Percentiles rank a stretch among this genome's conserved stretches.
Evolutionary conservation across 306 rosid genomes (phyloP).

Genomic region (Arachis hypogaea): DNA sequence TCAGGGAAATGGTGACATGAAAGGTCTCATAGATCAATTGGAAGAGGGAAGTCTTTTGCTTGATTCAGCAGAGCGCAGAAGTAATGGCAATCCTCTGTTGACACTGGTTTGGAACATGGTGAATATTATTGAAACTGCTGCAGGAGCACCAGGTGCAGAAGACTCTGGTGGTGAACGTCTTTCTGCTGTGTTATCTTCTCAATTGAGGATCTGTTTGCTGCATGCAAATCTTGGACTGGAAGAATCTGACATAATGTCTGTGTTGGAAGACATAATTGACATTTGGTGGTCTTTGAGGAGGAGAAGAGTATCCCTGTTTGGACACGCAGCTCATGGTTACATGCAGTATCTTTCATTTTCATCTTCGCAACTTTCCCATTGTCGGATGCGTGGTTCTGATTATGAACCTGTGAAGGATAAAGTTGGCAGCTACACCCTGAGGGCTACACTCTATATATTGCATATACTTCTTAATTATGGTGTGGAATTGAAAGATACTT

Average conservation of each 20-base stretch:
- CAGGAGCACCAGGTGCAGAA: slow-evolving; percentile 79
- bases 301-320: slow-evolving; percentile 91
- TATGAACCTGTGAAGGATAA: slow-evolving; percentile 66
- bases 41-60: slow-evolving; percentile 47
- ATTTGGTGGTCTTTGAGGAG: slow-evolving; percentile 90
- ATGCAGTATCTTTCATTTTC: slow-evolving; percentile 80
- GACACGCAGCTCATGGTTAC: slow-evolving; percentile 86
- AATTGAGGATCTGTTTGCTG: slow-evolving; percentile 61
- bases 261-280: slow-evolving; percentile 63
- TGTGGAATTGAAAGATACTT: slow-evolving; percentile 77
- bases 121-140: slow-evolving; percentile 75
- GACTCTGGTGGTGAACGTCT: slow-evolving; percentile 71
- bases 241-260: slow-evolving; percentile 51
- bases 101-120: slow-evolving; percentile 57
- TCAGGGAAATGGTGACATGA: slow-evolving; percentile 50
- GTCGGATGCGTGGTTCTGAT: slow-evolving; percentile 59
- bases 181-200: slow-evolving; percentile 70
- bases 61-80: slow-evolving; percentile 53
- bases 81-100: slow-evolving; percentile 47
- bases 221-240: slow-evolving; percentile 55
- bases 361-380: slow-evolving; percentile 56
- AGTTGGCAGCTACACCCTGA: slow-evolving; percentile 77
- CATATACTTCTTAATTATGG: slow-evolving; percentile 96
- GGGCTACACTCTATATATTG: slow-evolving; percentile 82
- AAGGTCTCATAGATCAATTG: slow-evolving; percentile 49